These are phyloP conservation scores for Brassica hybrid DNA, from an alignment of 441 rosid genomes.

Conservation along the genomic window DNA sequence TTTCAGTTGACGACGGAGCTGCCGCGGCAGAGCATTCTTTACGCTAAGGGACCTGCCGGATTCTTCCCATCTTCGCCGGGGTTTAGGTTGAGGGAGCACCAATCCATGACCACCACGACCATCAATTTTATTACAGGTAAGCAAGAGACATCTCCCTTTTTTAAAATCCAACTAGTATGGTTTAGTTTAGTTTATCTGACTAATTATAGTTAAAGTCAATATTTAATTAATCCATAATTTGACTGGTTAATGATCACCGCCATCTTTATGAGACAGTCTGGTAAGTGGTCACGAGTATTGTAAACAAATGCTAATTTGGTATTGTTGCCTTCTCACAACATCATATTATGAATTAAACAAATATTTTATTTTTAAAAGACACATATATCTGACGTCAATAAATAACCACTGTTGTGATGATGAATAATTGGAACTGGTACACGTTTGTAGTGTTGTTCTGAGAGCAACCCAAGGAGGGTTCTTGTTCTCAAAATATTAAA, in stretches of 20 bases:
- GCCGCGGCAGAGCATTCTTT: constrained; percentile 57
- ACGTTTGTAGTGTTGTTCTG: neutral
- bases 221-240: constrained; percentile 3
- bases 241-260: neutral
- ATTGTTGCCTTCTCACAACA: neutral
- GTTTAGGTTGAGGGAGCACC: constrained; percentile 57
- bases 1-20: constrained; percentile 57
- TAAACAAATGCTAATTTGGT: neutral
- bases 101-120: constrained; percentile 49
- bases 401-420: neutral
- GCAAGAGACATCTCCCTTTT: neutral
- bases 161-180: neutral
- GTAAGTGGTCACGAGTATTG: neutral
- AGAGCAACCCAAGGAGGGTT: neutral
- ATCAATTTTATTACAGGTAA: constrained; percentile 71
- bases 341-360: neutral
- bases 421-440: constrained; percentile 14
- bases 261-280: neutral
- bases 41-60: constrained; percentile 65
- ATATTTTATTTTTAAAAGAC: neutral
- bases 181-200: neutral
- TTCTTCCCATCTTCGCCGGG: constrained; percentile 53
- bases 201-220: constrained; percentile 17
- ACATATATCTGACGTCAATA: neutral
- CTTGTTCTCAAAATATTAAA: neutral